Evolutionary conservation across 2,329 filamentous ascomycete species (phyloP), one percentile per base, ranked within the genome.

Genomic region (Chrysosporium keratinophilum): DNA sequence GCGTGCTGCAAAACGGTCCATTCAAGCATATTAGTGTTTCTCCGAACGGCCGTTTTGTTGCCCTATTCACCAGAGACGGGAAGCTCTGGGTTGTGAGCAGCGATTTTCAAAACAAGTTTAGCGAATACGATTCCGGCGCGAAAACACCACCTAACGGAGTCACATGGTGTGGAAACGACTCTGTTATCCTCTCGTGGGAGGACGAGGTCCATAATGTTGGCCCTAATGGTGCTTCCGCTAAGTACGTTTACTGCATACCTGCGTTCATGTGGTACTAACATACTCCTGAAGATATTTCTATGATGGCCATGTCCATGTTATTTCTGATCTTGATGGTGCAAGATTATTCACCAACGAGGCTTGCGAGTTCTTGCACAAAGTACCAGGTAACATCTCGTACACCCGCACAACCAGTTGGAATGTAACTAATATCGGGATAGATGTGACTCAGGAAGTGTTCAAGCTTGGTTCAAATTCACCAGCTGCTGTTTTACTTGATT

Each of bases 291-390:
- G 81, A 57, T 93, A 89, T 67, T 91, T 89, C 62, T 97, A 97
- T 68, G 89, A 97, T 64, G 87, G 85, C 7, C 84, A 88, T 58
- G 85, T 98, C 11, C 93, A 97, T 68, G 78, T 97, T 2, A 76
- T 96, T 41, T 85, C 89, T 14, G 90, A 94, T 75, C 78, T 79
- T 57, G 93, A 98, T 65, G 93, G 93, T n/a, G 84, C 95, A 20
- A 81, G 90, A 14, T 73, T 98, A 7, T 77, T 98, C 44, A 95
- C 88, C 2, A 95, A 94, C 62, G 88, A 95, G 63, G 83, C 87
- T n/a, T 97, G 91, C 70, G 93, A 98, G 62, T 97, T 97, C 64
- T 67, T 98, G n/a, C 90, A 98, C 63, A 90, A 89, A 64, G 89
- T 98, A 0, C 87, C 91, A 0, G 74, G 77, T 71, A 67, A 58